phyloP scores from a whole-genome alignment of 2,329 filamentous ascomycete genomes.

The Cytospora piceicola region DNA sequence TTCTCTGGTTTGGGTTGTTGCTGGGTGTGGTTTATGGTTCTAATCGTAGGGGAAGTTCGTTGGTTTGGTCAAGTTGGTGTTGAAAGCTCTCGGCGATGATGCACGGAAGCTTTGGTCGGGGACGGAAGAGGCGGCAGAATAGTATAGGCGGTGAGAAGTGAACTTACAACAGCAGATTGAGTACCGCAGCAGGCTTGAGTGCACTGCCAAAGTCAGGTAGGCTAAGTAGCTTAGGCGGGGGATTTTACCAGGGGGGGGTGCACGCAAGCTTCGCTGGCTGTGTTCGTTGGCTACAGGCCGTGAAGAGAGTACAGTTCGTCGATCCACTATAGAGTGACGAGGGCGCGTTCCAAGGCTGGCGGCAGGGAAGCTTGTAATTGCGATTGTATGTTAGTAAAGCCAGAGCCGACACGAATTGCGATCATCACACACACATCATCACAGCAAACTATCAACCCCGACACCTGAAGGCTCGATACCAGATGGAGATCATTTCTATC shows the following conservation, averaged over 20 bases:
- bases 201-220: neutral
- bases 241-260: too few relatives aligned
- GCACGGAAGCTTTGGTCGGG: slow-evolving; percentile 1
- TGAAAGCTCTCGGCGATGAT: slow-evolving; percentile 24
- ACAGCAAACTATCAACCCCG: neutral
- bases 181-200: neutral
- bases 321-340: neutral
- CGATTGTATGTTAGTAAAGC: neutral
- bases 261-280: neutral
- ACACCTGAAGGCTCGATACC: neutral
- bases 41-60: neutral
- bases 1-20: too few relatives aligned
- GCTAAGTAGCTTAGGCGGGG: neutral
- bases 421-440: neutral
- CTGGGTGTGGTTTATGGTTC: neutral
- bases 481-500: neutral
- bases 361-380: neutral
- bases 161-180: neutral
- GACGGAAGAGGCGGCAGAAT: slow-evolving; percentile 23
- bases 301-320: neutral
- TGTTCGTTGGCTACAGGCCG: neutral
- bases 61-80: neutral
- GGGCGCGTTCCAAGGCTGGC: neutral
- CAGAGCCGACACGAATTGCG: neutral
- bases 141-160: slow-evolving; percentile 21